These are phyloP conservation scores for Suhomyces atakaporum DNA, from an alignment of 1,139 yeast species.

Conservation along the genomic window DNA sequence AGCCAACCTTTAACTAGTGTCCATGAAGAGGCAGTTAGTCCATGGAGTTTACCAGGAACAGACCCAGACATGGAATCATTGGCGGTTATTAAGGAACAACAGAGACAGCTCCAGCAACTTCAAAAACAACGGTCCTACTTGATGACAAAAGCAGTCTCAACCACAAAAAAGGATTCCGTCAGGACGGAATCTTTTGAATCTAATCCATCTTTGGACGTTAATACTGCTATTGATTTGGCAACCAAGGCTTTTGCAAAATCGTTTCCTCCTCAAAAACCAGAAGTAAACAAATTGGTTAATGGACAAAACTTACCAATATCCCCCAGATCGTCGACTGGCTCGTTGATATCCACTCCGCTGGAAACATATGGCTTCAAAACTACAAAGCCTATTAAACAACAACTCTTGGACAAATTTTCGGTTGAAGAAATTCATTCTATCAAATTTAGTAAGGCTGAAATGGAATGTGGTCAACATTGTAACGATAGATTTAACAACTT, in stretches of 20 bases:
- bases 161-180: slow-evolving; percentile 1
- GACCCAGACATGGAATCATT: slow-evolving; percentile 8
- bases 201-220: slow-evolving; percentile 13
- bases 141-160: neutral
- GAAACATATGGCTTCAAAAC: slow-evolving; percentile 1
- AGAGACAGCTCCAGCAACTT: slow-evolving; percentile 9
- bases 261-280: slow-evolving; percentile 3
- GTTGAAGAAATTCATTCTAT: slow-evolving; percentile 9
- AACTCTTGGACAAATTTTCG: slow-evolving; percentile 11
- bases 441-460: slow-evolving; percentile 14
- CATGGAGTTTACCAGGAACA: slow-evolving; percentile 6
- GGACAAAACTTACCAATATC: slow-evolving; percentile 7
- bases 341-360: slow-evolving; percentile 10
- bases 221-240: slow-evolving; percentile 18
- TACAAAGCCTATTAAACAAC: slow-evolving; percentile 6
- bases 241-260: slow-evolving; percentile 13
- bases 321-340: slow-evolving; percentile 6
- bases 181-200: slow-evolving; percentile 5
- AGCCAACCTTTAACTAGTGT: slow-evolving; percentile 1
- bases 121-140: slow-evolving; percentile 4
- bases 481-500: slow-evolving; percentile 12
- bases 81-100: slow-evolving; percentile 8
- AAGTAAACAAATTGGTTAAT: slow-evolving; percentile 2
- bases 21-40: slow-evolving; percentile 1
- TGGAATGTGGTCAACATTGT: slow-evolving; percentile 16